Conservation (phyloP, 2,329 filamentous ascomycete species). For the Neonectria faginata region DNA sequence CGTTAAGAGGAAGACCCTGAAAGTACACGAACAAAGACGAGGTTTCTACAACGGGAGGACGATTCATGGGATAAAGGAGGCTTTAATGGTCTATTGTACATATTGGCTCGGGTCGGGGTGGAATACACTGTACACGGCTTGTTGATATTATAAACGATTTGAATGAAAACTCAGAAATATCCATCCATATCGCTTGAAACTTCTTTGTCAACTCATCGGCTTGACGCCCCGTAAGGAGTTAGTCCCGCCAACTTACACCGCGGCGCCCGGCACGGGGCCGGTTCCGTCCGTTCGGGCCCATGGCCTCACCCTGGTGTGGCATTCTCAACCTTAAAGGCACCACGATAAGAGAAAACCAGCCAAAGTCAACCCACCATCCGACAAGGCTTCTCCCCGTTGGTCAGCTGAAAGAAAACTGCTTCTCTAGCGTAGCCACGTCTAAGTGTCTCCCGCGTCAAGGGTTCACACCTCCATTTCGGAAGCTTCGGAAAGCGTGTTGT, state of each 20-base stretch:
- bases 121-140: conserved; percentile 9
- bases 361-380: not conserved
- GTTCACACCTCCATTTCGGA: conserved; percentile 24
- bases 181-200: not conserved
- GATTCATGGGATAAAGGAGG: not conserved
- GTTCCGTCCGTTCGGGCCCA: conserved; percentile 9
- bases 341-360: conserved; percentile 10
- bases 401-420: not conserved
- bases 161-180: not conserved
- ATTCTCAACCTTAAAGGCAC: not conserved
- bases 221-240: not conserved
- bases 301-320: conserved; percentile 15
- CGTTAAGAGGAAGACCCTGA: not conserved
- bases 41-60: not conserved
- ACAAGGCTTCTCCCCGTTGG: not conserved
- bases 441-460: conserved; percentile 17
- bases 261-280: conserved; percentile 5
- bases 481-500: conserved; percentile 22
- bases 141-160: conserved; percentile 5
- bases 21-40: not conserved
- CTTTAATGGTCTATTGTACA: not conserved
- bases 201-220: conserved; percentile 7
- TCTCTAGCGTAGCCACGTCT: not conserved
- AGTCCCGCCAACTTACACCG: conserved; percentile 2
- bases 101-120: not conserved